These are phyloP conservation scores for Isoetes taiwanensis DNA, from an alignment of 75 land plant genomes.

Conservation along the genomic window DNA sequence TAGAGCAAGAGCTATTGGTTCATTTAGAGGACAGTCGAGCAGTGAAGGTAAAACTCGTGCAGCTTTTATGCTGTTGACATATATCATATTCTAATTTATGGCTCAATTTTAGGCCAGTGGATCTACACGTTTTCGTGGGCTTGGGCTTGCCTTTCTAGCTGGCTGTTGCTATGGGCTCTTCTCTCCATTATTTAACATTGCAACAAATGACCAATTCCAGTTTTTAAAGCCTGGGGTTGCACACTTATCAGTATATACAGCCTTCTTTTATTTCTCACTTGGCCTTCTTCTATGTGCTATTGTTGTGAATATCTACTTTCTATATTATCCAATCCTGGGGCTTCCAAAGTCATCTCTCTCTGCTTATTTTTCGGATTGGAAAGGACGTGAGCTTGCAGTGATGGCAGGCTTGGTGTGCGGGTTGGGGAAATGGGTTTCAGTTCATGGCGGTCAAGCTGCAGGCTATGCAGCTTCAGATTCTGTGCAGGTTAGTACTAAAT, in stretches of 20 bases:
- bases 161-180: slow-evolving; percentile 19
- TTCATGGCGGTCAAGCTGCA: slow-evolving; percentile 25
- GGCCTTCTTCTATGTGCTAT: slow-evolving; percentile 9
- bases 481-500: slow-evolving; percentile 14
- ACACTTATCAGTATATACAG: slow-evolving; percentile 13
- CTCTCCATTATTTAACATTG: slow-evolving; percentile 22
- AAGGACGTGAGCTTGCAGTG: slow-evolving; percentile 17
- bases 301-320: slow-evolving; percentile 11
- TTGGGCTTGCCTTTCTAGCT: slow-evolving; percentile 17
- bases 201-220: slow-evolving; percentile 22
- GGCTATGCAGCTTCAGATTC: slow-evolving; percentile 24
- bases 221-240: slow-evolving; percentile 11
- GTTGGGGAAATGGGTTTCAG: slow-evolving; percentile 20
- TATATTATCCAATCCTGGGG: slow-evolving; percentile 18
- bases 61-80: too few relatives aligned
- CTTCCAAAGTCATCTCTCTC: slow-evolving; percentile 17
- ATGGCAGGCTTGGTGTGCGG: slow-evolving; percentile 18
- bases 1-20: too few relatives aligned
- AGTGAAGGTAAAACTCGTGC: too few relatives aligned
- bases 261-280: slow-evolving; percentile 20
- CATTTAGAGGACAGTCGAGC: too few relatives aligned
- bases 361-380: slow-evolving; percentile 8
- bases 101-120: too few relatives aligned
- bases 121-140: too few relatives aligned
- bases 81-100: too few relatives aligned